phyloP scores from a whole-genome alignment of 768 basidiomycete genomes.

The Neoboletus magnificus region DNA sequence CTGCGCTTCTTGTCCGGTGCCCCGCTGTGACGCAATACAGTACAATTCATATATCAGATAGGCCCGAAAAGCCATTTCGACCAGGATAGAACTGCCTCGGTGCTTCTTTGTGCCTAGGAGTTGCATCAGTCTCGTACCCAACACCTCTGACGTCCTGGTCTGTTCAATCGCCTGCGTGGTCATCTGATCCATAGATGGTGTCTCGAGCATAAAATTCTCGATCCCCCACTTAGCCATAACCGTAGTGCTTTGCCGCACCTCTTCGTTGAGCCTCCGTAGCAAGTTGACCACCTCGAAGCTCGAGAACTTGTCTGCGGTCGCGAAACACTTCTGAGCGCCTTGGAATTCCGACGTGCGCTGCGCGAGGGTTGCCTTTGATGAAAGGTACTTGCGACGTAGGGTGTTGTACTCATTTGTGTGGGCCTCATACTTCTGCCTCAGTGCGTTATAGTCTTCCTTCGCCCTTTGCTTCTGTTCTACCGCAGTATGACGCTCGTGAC shows the following conservation, averaged over 20 bases:
- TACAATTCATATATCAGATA: conserved; percentile 21
- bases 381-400: conserved; percentile 8
- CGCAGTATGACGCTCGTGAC: background rate
- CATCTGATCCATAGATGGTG: background rate
- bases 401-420: conserved; percentile 14
- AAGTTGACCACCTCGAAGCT: conserved; percentile 43
- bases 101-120: conserved; percentile 15
- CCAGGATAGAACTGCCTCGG: conserved; percentile 20
- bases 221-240: conserved; percentile 43
- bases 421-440: background rate
- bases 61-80: conserved; percentile 33
- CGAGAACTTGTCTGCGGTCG: conserved; percentile 39
- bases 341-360: conserved; percentile 41
- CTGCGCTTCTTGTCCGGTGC: conserved; percentile 10
- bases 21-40: conserved; percentile 22
- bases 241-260: conserved; percentile 44
- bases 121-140: conserved; percentile 18
- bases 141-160: conserved; percentile 6
- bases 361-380: conserved; percentile 30
- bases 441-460: too few relatives aligned
- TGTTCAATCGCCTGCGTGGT: conserved; percentile 4
- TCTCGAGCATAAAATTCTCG: conserved; percentile 34
- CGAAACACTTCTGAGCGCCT: conserved; percentile 42
- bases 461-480: too few relatives aligned
- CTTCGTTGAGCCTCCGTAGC: conserved; percentile 42